These are phyloP conservation scores for Drechslerella coelobrocha DNA, from an alignment of 2,329 filamentous ascomycete genomes.

Conservation along the genomic window DNA sequence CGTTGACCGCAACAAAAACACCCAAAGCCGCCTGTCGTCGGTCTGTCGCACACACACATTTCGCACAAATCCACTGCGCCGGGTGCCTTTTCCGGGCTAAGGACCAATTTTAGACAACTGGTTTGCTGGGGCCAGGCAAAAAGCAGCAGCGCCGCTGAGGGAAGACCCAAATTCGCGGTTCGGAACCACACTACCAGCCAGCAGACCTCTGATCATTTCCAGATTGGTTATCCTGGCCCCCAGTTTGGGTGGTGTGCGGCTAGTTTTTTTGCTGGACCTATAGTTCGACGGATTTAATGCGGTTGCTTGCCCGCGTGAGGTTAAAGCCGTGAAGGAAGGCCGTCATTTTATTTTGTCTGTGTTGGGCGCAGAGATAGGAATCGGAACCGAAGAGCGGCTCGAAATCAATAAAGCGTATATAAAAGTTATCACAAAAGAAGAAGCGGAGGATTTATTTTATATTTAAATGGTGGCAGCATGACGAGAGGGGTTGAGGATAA, in stretches of 20 bases:
- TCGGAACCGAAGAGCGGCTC: too few relatives aligned
- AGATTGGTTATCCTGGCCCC: conserved; percentile 47
- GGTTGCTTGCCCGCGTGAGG: conserved; percentile 19
- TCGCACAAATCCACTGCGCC: conserved; percentile 19
- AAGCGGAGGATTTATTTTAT: conserved; percentile 12
- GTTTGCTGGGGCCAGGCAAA: conserved; percentile 40
- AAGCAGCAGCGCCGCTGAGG: conserved; percentile 8
- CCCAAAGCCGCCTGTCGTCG: neutral
- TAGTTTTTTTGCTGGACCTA: conserved; percentile 6
- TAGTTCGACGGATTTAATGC: conserved; percentile 30
- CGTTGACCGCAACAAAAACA: conserved; percentile 15
- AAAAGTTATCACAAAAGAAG: neutral
- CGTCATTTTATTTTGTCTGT: too few relatives aligned
- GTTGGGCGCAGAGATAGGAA: too few relatives aligned
- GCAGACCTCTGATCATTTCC: conserved; percentile 50
- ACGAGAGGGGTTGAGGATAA: conserved; percentile 49
- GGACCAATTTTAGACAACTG: conserved; percentile 26
- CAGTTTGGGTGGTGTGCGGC: conserved; percentile 23
- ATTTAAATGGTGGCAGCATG: conserved; percentile 40
- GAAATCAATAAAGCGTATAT: too few relatives aligned
- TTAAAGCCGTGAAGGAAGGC: conserved; percentile 43
- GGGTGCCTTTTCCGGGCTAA: conserved; percentile 44
- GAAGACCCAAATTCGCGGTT: conserved; percentile 28
- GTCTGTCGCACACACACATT: conserved; percentile 32
- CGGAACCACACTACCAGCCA: conserved; percentile 35